Evolutionary conservation across 129 eudicot genomes (phyloP).

Genomic region (Flaveria linearis): DNA sequence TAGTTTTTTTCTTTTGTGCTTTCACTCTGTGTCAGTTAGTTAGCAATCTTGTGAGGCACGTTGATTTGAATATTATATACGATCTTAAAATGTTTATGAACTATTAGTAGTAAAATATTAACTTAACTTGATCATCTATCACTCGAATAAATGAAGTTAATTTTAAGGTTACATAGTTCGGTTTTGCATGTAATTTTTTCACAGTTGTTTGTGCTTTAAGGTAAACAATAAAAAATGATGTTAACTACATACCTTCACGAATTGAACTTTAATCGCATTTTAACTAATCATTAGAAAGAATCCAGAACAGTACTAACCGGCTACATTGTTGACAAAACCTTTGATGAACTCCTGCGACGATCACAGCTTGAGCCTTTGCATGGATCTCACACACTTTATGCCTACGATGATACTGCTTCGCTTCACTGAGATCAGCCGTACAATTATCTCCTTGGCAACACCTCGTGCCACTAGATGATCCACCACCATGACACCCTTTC

Average conservation of each 20-base stretch:
- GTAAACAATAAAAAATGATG: neutral
- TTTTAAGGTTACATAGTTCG: neutral
- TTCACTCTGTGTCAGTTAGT: neutral
- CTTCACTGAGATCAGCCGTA: constrained; percentile 52
- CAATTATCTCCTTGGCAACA: constrained; percentile 76
- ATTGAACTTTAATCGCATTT: neutral
- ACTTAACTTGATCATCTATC: neutral
- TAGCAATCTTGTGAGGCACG: neutral
- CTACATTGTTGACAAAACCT: constrained; percentile 86
- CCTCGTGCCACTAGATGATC: constrained; percentile 35
- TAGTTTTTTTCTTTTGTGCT: neutral
- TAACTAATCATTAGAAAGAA: neutral
- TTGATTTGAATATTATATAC: too few relatives aligned
- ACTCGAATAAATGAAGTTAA: neutral
- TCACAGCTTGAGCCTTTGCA: constrained; percentile 66
- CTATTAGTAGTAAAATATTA: neutral
- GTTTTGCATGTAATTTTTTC: neutral
- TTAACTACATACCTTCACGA: neutral
- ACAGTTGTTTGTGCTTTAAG: neutral
- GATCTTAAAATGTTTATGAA: neutral
- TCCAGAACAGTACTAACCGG: constrained; percentile 38
- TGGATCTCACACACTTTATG: constrained; percentile 78
- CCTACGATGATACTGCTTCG: constrained; percentile 69
- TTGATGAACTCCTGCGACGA: constrained; percentile 62
- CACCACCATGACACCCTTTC: constrained; percentile 36